Base-by-base conservation (phyloP, 495 filamentous ascomycete species). In the Penicillium maclennaniae region DNA sequence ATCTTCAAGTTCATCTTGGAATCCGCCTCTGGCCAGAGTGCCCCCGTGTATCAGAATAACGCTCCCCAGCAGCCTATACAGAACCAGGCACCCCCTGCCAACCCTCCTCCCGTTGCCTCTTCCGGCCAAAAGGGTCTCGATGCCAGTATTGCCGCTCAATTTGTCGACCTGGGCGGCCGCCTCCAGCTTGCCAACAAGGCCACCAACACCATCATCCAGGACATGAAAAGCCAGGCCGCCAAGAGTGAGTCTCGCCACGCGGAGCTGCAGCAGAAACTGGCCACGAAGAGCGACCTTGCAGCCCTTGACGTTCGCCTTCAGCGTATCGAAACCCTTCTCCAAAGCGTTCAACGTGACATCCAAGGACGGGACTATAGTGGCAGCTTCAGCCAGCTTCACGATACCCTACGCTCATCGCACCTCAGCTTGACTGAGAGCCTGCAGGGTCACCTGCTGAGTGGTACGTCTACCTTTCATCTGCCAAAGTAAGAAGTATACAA, bases 1-100 rank as follows among this genome's bases (percentile, higher is more conserved):
- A 68, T 93, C 54, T 92, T 91, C 77, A 95, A 92, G 60, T 82
- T 97, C 61, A 72, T 88, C 36, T 77, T 92, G 34, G 79, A 83
- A 63, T 82, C 71, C 53, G 70, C 21, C 61, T 66, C 56, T 54
- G 59, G 51, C 59, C 66, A 51, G 51, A 58, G 26, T n/a, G 10
- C 67, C 23, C 61, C 67, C 27, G 67, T 71, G 51, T 66, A 73
- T 27, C 65, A 67, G 49, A 56, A 72, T 40, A 68, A 61, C 31
- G 31, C 31, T n/a, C 57, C 68, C 10, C 66, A 70, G 47, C 63
- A 69, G 42, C 69, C 61, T 5, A 58, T 65, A 64, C 70, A 61
- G 65, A 71, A 56, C 66, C 55, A 56, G 19, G 51, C 23, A 17
- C 56, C 59, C 19, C 42, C 31, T 27, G 28, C 54, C 26, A 49